A percentile compares a stretch with the other conserved stretches of the same genome.
Evolutionary conservation across 2,329 filamentous ascomycete genomes (phyloP).

Genomic region (Cryphonectria nitschkei): DNA sequence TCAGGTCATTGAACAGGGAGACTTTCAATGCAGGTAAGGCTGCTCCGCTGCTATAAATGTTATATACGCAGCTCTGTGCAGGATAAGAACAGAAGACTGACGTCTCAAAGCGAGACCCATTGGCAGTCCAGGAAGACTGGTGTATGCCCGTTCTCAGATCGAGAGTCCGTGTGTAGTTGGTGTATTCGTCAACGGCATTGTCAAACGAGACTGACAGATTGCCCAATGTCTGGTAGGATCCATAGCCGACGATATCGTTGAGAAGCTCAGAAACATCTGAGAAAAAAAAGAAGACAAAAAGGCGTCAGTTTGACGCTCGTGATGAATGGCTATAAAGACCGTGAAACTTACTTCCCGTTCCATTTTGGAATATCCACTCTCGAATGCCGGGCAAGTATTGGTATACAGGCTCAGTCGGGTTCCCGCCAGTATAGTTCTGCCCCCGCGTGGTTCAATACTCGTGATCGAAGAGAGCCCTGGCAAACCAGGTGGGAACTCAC

Average conservation of each 20-base stretch:
- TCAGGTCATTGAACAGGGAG: slow-evolving; percentile 44
- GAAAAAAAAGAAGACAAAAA: no score
- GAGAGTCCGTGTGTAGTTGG: slow-evolving; percentile 46
- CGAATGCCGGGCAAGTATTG: slow-evolving; percentile 46
- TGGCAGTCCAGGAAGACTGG: slow-evolving; percentile 41
- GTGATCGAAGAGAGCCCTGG: slow-evolving; percentile 21
- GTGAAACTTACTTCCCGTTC: slow-evolving; percentile 47
- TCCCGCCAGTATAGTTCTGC: slow-evolving; percentile 50
- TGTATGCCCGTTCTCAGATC: slow-evolving; percentile 49
- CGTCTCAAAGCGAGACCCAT: slow-evolving; percentile 38
- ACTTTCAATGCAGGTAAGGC: slow-evolving; percentile 46
- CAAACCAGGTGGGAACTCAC: slow-evolving; percentile 1
- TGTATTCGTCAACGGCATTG: slow-evolving; percentile 34
- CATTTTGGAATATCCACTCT: slow-evolving; percentile 52
- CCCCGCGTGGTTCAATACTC: background rate
- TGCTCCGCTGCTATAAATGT: slow-evolving; percentile 24
- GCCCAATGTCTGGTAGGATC: slow-evolving; percentile 50
- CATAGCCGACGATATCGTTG: slow-evolving; percentile 46
- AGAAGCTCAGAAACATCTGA: slow-evolving; percentile 44
- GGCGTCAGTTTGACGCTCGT: background rate
- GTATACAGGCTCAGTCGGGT: slow-evolving; percentile 42
- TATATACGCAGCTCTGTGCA: slow-evolving; percentile 39
- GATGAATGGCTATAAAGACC: no score
- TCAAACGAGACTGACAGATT: slow-evolving; percentile 48
- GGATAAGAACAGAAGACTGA: slow-evolving; percentile 50